Evolutionary conservation across 306 rosid species (phyloP).

Genomic region (Fagus crenata): DNA sequence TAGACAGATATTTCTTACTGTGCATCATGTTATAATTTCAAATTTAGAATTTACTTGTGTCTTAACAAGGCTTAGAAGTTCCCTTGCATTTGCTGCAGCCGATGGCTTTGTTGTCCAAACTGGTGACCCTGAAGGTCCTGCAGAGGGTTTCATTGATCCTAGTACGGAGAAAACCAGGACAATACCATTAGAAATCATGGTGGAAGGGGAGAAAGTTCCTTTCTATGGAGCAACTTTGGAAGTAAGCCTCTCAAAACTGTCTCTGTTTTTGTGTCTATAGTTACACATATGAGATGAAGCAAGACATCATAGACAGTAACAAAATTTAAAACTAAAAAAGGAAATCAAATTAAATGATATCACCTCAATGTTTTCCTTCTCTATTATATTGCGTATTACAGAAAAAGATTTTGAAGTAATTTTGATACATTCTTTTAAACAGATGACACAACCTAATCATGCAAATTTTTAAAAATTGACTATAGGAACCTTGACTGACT

Average conservation of each 20-base stretch:
- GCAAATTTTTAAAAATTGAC: not conserved
- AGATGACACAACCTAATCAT: not conserved
- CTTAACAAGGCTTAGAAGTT: constrained; percentile 19
- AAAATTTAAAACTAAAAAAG: not conserved
- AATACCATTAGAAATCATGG: constrained; percentile 78
- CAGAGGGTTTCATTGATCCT: constrained; percentile 97
- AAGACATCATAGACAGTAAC: not conserved
- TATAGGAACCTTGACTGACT: not conserved
- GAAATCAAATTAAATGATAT: not conserved
- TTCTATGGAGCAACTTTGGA: constrained; percentile 86
- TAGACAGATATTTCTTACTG: not conserved
- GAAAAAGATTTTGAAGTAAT: not conserved
- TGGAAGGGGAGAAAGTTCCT: constrained; percentile 78
- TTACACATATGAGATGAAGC: not conserved
- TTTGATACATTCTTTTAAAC: not conserved
- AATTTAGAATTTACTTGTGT: constrained; percentile 1
- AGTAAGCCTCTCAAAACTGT: constrained; percentile 46
- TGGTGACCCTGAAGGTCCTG: constrained; percentile 99
- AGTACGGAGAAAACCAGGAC: constrained; percentile 89
- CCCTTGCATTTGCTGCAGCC: constrained; percentile 48
- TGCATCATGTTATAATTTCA: not conserved
- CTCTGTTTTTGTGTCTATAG: not conserved
- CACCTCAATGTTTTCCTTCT: not conserved
- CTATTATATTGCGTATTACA: not conserved
- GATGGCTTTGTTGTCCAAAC: constrained; percentile 98